Base-by-base conservation (phyloP, 345 rosid species). In the Syzygium oleosum region DNA sequence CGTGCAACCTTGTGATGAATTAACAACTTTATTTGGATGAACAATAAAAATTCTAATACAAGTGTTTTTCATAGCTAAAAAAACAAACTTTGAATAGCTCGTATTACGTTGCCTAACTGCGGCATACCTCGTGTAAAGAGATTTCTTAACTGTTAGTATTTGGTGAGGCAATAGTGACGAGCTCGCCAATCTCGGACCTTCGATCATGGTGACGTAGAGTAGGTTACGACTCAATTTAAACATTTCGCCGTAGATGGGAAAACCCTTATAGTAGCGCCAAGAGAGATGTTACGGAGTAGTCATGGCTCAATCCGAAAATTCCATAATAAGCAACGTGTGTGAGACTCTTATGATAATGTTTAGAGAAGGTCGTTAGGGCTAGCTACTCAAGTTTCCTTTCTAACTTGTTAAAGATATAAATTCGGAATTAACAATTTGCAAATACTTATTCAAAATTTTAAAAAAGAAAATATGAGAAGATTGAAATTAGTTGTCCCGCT, bases 1-100 rank as follows among this genome's bases (percentile, higher is more conserved):
- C 34, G 1, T 0, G 1, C 77, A 29, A 59, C 0, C 0, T 61
- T 0, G 0, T 0, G 1, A 8, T 0, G 22, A 16, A 65, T 16
- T 16, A 0, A 65, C 16, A 7, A 31, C 4, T 43, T 43, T 41
- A 41, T 41, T 49, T 51, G 52, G 14, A 51, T 51, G 52, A 51
- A 13, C 12, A 51, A 51, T 51, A 51, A 51, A 51, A 11, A 12
- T 11, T 51, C 4, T 11, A 51, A 13, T 51, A 51, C 12, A 10
- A 51, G 12, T 51, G 12, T 2, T 51, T 51, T 51, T 12, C 13
- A 43, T 43, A 43, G 46, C 46, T 43, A 5, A 43, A 43, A 52
- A 31, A 65, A 8, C 0, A 31, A 31, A 31, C 34, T 65, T 31
- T 16, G 12, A 65, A 8, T 65, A 10, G 43, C 1, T 65, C 6